phyloP scores from a whole-genome alignment of 768 basidiomycete genomes.

The Leccinum broughii region DNA sequence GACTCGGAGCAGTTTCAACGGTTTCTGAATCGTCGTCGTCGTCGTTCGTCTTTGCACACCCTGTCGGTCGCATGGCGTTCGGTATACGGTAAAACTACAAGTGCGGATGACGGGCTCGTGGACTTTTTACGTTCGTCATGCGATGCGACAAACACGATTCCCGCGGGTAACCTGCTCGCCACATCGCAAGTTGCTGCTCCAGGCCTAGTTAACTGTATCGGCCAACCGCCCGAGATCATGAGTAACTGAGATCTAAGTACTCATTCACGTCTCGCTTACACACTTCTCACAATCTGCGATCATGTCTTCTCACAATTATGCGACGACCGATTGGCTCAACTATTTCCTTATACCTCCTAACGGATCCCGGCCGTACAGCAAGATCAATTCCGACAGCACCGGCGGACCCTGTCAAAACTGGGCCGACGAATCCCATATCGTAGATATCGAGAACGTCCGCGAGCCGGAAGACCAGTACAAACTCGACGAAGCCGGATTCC shows the following conservation, averaged over 20 bases:
- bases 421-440: constrained; percentile 8
- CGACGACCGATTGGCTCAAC: constrained; percentile 19
- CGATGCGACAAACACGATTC: too few species aligned
- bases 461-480: constrained; percentile 34
- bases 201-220: too few species aligned
- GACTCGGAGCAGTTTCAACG: too few species aligned
- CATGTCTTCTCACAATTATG: constrained; percentile 18
- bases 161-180: not conserved
- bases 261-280: too few species aligned
- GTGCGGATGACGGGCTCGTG: too few species aligned
- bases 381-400: constrained; percentile 20
- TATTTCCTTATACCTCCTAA: constrained; percentile 22
- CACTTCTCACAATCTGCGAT: not conserved
- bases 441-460: constrained; percentile 35
- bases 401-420: constrained; percentile 15
- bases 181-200: not conserved
- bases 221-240: too few species aligned
- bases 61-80: too few species aligned
- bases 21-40: too few species aligned
- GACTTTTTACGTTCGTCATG: too few species aligned
- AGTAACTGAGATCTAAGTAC: too few species aligned
- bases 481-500: constrained; percentile 39
- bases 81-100: too few species aligned
- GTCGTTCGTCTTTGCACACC: too few species aligned
- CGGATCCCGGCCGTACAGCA: constrained; percentile 16